phyloP scores from a whole-genome alignment of 441 rosid species.

The Croton setiger region DNA sequence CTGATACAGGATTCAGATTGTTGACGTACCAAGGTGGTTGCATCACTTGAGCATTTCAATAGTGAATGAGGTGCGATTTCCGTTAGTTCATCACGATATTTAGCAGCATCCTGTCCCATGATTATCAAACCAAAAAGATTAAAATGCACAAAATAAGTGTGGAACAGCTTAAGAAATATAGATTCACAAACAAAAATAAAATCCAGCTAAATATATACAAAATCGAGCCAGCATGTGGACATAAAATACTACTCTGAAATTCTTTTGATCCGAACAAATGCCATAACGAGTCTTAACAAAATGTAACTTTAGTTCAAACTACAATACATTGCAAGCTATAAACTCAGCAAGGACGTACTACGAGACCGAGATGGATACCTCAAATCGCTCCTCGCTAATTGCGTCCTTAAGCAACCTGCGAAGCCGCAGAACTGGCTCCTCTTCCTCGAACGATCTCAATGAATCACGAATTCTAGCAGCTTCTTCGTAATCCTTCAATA shows the following conservation, averaged over 20 bases:
- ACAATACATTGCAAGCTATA: background rate
- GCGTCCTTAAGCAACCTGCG: slow-evolving; percentile 56
- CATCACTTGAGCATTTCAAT: slow-evolving; percentile 64
- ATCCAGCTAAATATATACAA: background rate
- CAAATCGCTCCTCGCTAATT: slow-evolving; percentile 45
- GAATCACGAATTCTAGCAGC: slow-evolving; percentile 71
- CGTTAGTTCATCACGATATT: slow-evolving; percentile 47
- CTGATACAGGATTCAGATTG: slow-evolving; percentile 10
- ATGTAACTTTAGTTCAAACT: background rate
- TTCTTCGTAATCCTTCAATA: slow-evolving; percentile 53
- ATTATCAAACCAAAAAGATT: slow-evolving; percentile 1
- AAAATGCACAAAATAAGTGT: slow-evolving; percentile 9
- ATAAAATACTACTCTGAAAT: background rate
- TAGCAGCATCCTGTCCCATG: slow-evolving; percentile 59
- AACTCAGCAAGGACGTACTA: background rate
- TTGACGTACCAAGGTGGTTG: slow-evolving; percentile 60
- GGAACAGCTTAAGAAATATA: background rate
- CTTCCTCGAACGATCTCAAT: slow-evolving; percentile 58
- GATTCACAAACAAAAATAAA: background rate
- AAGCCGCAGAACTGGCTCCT: slow-evolving; percentile 57
- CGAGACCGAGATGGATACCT: slow-evolving; percentile 31
- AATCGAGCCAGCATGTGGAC: background rate
- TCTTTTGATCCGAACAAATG: background rate
- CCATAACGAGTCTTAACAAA: background rate
- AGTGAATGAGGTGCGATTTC: slow-evolving; percentile 61